Evolutionary conservation across 2,329 filamentous ascomycete genomes (phyloP), one percentile per base, ranked within the genome.

Genomic region (Monilinia fructicola): DNA sequence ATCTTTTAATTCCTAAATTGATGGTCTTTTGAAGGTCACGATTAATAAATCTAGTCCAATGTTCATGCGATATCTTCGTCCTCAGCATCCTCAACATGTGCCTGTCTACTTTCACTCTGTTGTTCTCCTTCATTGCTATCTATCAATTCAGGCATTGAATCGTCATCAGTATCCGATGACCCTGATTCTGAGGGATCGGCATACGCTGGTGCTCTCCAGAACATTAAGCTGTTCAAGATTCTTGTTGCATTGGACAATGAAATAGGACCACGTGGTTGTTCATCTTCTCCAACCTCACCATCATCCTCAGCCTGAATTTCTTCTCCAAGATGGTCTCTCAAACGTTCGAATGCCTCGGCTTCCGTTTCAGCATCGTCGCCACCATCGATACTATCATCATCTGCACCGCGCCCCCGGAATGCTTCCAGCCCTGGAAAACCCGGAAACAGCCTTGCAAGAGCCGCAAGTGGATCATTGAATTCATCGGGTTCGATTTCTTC

Each of bases 401-500:
- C 63, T 28, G n/a, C 50, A 48, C 44, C 35, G 9, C 55, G 48
- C 23, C 12, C 42, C 18, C 60, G 63, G 21, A 69, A 68, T 12
- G 54, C 38, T 44, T 46, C 46, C 6, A 66, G 12, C 23, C 56
- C 59, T 16, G 55, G 56, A 21, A 68, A 50, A 10, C 68, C 63
- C 31, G 71, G 71, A 5, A 75, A 38, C 14, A 75, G 68, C 56
- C 71, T 67, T 3, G 66, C 69, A 0, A 76, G 54, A 23, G 74
- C 75, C 10, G 71, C 74, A 16, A 76, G 61, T 6, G 73, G 74
- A 60, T 75, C 67, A 23, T 69, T 67, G 50, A 73, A 70, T 26
- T 69, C 62, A 2, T 68, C 69, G 11, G 23, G 60, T 5, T 67
- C 35, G 14, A 50, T 64, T 0, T 46, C 61, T 14, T 65, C 59